Conservation (phyloP, 225 moss, liverwort and hornwort genomes). For the Climacium dendroides region DNA sequence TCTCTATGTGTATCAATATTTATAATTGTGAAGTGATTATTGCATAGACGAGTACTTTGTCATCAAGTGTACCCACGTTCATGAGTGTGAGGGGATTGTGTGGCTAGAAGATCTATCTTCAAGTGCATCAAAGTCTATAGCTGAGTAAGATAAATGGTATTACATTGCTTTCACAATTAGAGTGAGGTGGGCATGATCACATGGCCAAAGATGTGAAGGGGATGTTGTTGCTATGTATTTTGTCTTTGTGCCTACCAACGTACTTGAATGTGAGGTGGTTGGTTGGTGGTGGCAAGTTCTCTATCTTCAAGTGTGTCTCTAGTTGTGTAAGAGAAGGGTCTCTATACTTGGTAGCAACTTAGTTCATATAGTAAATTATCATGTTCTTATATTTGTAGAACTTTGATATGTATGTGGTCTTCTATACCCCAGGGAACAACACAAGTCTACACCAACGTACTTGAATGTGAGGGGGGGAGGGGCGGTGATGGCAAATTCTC, state of each 20-base stretch:
- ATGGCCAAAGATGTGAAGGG: not conserved
- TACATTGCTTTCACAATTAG: not conserved
- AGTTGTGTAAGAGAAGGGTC: not conserved
- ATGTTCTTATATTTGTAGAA: no score
- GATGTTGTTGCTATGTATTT: accelerated
- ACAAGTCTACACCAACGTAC: accelerated
- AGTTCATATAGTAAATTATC: no score
- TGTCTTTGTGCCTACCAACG: no score
- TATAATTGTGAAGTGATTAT: no score
- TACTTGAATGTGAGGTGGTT: no score
- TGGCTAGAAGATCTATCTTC: accelerated
- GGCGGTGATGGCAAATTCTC: no score
- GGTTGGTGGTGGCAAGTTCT: no score
- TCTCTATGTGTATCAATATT: no score
- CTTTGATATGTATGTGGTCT: no score
- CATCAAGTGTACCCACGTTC: not conserved
- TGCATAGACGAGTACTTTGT: no score
- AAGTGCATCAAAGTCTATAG: accelerated
- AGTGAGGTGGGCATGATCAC: not conserved
- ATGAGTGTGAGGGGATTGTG: not conserved
- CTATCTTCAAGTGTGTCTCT: not conserved
- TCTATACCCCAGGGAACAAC: not conserved
- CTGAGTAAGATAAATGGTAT: not conserved
- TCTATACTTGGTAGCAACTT: accelerated
- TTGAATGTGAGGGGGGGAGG: no score